Base-by-base conservation (phyloP, 345 rosid species). In the Anacardium occidentale region DNA sequence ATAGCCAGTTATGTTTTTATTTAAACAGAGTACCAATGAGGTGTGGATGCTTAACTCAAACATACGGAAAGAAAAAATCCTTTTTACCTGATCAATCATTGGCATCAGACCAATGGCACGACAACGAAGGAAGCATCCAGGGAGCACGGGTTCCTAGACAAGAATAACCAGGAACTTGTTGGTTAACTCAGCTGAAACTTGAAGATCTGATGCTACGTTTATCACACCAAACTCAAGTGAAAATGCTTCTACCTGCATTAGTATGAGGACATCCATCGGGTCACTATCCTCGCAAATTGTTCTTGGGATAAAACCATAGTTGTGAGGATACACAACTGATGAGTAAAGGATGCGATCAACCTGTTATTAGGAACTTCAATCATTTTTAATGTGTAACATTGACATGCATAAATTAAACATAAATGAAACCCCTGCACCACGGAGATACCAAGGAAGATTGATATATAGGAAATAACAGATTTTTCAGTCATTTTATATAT, bases 101-200 rank as follows among this genome's bases (percentile, higher is more conserved):
- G 98, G 99, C 99, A 95, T 95, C 77, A 95, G 74, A 50, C 99
- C 99, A 78, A 95, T 91, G 68, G 99, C 99, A 78, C 97, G 97
- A 34, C 97, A 97, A 76, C 97, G 97, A 50, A 95, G 97, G 86
- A 89, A 95, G 32, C 93, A 74, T 72, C 98, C 99, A 22, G 98
- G 91, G 68, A 90, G 78, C 79, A 95, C 91, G 58, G 96, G 99
- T 84, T 95, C 99, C 98, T 95, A 68, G 34, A 55, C 22, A 48
- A 56, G 17, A 60, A 40, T 34, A 77, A 22, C 37, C 13, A 63
- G 74, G 25, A 63, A 73, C 14, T 70, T 64, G 25, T 69, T 47
- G 53, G 60, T 56, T 40, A 55, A 47, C 47, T 64, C 8, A 34
- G 32, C 52, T 59, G 25, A 72, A 73, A 11, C 21, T 40, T 2